phyloP scores from a whole-genome alignment of 179 eudicot genomes.

The Silene coronaria region DNA sequence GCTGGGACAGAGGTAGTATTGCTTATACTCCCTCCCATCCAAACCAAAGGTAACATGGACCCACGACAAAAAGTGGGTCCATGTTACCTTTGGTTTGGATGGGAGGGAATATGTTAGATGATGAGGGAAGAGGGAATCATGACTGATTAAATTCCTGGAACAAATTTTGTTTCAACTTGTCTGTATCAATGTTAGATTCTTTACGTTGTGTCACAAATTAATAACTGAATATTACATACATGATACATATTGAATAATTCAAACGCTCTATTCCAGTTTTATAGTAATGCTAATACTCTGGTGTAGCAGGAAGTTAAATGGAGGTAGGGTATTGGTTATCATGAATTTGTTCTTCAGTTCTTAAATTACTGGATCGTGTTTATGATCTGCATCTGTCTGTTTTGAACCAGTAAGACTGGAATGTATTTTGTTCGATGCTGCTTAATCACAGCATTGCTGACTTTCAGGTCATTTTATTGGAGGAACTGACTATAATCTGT shows the following conservation, averaged over 20 bases:
- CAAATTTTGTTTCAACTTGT: background rate
- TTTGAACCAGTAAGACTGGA: slow-evolving; percentile 1
- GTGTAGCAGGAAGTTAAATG: background rate
- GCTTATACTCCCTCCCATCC: too few relatives aligned
- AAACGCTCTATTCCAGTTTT: background rate
- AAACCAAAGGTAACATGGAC: too few relatives aligned
- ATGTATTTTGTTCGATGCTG: background rate
- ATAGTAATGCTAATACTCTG: background rate
- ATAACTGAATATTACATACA: background rate
- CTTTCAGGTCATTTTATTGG: background rate
- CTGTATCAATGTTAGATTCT: background rate
- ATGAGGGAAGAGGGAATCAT: background rate
- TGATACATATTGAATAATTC: background rate
- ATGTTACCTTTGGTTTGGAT: too few relatives aligned
- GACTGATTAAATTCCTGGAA: background rate
- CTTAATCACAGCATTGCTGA: background rate
- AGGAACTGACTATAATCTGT: slow-evolving; percentile 3
- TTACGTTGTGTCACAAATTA: background rate
- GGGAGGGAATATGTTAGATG: too few relatives aligned
- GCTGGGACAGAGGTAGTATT: background rate
- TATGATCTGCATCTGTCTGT: background rate
- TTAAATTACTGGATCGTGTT: background rate
- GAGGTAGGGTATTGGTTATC: background rate
- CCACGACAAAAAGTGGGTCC: too few relatives aligned
- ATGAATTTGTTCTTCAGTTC: background rate